Evolutionary conservation across 345 rosid genomes (phyloP), one percentile per base, ranked within the genome.

Genomic region (Eucalyptus guilfoylei): DNA sequence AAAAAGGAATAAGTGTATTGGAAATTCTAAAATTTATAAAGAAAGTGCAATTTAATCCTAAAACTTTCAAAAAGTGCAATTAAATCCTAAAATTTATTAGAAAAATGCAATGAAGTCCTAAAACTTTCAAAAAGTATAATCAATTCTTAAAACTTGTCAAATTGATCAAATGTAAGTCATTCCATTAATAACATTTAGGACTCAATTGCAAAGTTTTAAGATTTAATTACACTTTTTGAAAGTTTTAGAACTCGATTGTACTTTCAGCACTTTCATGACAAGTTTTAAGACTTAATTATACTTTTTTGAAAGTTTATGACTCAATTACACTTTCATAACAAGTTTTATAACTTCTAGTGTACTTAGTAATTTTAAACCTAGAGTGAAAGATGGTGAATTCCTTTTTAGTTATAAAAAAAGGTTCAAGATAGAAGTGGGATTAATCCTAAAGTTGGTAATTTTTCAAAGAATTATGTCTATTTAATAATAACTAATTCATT

Each of bases 251-350:
- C 5, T 48, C 23, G 55, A 50, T 50, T 0, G 0, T 0, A 50
- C 2, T 50, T 37, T 37, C 40, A 37, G n/a, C n/a, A n/a, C n/a
- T 37, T 50, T 50, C 9, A 50, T 17, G 0, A 50, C 0, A 50
- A 17, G 0, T 50, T 17, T 50, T 52, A 52, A 0, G 5, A 52
- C 2, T 52, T 7, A 1, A 52, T 52, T 52, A 0, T 6, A 17
- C 5, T 47, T n/a, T 52, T 19, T 19, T 19, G 0, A 19, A 52
- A 19, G 1, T 1, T 3, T 52, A 52, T 0, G 10, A 3, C 2
- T 52, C 58, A 52, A 52, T 52, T 52, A 52, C 1, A 52, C 0
- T 19, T 52, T 52, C 5, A 52, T 52, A 19, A 19, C 24, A 52
- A 52, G 1, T 52, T 52, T 21, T 52, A 52, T 19, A 52, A 52